phyloP scores from a whole-genome alignment of 768 basidiomycete species.

The Cantharellus anzutake region DNA sequence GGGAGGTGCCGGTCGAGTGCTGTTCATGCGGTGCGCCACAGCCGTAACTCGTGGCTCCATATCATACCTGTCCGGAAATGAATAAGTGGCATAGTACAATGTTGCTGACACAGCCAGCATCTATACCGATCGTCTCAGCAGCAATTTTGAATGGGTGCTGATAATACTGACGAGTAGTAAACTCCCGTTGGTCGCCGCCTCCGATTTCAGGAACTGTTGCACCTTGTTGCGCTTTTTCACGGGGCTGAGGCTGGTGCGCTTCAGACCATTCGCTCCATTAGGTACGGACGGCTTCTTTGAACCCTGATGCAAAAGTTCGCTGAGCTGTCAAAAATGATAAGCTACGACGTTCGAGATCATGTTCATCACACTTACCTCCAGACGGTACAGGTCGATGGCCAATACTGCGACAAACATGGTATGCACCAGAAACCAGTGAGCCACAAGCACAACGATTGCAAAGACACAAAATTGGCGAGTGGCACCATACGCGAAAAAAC shows the following conservation, averaged over 20 bases:
- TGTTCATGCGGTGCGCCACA: constrained; percentile 1
- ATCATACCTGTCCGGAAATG: constrained; percentile 16
- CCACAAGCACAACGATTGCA: constrained; percentile 83
- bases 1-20: constrained; percentile 30
- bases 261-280: too few relatives aligned
- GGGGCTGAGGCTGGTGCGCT: neutral
- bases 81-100: constrained; percentile 52
- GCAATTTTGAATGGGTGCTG: too few relatives aligned
- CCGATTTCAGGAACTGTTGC: neutral
- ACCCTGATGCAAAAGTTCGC: constrained; percentile 68
- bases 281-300: constrained; percentile 20
- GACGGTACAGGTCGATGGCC: constrained; percentile 85
- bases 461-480: constrained; percentile 88
- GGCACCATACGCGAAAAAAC: constrained; percentile 53
- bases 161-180: constrained; percentile 41
- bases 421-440: constrained; percentile 93
- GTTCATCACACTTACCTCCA: constrained; percentile 38
- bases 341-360: constrained; percentile 1
- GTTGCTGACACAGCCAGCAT: constrained; percentile 59
- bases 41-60: neutral
- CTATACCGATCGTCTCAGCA: constrained; percentile 18
- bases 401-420: constrained; percentile 91
- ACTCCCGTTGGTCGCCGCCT: constrained; percentile 19
- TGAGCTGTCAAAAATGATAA: constrained; percentile 31
- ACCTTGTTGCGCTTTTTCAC: neutral